Evolutionary conservation across 495 filamentous ascomycete species (phyloP).

Genomic region (Aspergillus sparsus): DNA sequence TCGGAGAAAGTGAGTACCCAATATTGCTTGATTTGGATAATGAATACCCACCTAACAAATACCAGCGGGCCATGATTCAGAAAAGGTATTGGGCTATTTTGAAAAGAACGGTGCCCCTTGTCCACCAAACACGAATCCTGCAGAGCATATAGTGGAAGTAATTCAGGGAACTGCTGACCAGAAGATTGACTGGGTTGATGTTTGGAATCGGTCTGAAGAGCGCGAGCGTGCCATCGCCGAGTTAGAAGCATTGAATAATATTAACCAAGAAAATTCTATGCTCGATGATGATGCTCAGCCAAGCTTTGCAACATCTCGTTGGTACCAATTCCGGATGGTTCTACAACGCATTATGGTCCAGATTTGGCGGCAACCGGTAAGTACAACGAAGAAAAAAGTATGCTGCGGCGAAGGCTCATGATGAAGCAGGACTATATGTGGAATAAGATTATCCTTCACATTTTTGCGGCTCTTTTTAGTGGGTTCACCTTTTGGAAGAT

Average conservation of each 20-base stretch:
- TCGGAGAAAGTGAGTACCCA: slow-evolving; percentile 53
- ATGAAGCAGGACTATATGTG: slow-evolving; percentile 41
- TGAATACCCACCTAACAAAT: slow-evolving; percentile 9
- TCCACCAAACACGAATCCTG: slow-evolving; percentile 54
- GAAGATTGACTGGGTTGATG: slow-evolving; percentile 48
- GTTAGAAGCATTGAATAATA: slow-evolving; percentile 60
- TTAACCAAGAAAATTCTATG: slow-evolving; percentile 33
- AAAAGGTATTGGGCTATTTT: slow-evolving; percentile 59
- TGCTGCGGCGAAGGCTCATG: slow-evolving; percentile 27
- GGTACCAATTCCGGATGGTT: slow-evolving; percentile 53
- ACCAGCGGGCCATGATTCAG: slow-evolving; percentile 63
- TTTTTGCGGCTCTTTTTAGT: slow-evolving; percentile 43
- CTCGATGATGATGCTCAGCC: slow-evolving; percentile 49
- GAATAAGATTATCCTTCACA: slow-evolving; percentile 46
- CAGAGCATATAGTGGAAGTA: slow-evolving; percentile 59
- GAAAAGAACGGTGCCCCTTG: slow-evolving; percentile 52
- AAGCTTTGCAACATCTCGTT: slow-evolving; percentile 44
- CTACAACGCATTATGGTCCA: slow-evolving; percentile 71
- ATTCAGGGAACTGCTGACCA: slow-evolving; percentile 36
- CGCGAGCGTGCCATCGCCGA: slow-evolving; percentile 59
- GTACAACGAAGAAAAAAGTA: slow-evolving; percentile 58
- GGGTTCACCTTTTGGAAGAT: slow-evolving; percentile 51
- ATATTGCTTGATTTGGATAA: not conserved
- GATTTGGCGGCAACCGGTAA: slow-evolving; percentile 79
- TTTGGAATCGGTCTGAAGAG: slow-evolving; percentile 58